Evolutionary conservation across 2,329 filamentous ascomycete species (phyloP).

Genomic region (Phialophora tarda): DNA sequence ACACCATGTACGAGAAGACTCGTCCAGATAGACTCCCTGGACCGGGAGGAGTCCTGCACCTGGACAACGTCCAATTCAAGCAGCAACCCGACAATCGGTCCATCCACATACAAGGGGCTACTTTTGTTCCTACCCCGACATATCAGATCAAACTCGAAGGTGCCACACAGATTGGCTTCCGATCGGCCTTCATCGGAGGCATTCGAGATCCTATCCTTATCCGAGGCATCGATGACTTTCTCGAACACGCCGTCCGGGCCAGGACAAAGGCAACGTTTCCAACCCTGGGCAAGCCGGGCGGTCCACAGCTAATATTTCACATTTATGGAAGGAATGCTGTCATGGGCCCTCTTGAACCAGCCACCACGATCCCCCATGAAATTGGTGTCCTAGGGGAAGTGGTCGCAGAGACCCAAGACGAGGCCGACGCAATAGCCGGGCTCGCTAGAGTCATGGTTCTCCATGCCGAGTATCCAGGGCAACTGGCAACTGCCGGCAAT

Average conservation of each 20-base stretch:
- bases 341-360: not conserved
- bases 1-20: conserved; percentile 62
- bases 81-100: conserved; percentile 49
- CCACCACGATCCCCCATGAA: not conserved
- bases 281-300: not conserved
- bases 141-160: conserved; percentile 60
- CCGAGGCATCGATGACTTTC: conserved; percentile 46
- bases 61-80: conserved; percentile 52
- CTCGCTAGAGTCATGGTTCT: not conserved
- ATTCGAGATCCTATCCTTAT: conserved; percentile 57
- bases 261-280: not conserved
- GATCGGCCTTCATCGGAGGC: conserved; percentile 55
- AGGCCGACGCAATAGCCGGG: not conserved
- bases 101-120: conserved; percentile 48
- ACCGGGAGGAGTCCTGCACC: conserved; percentile 56
- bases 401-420: not conserved
- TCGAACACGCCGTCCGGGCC: conserved; percentile 30
- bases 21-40: conserved; percentile 58
- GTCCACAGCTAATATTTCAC: not conserved
- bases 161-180: conserved; percentile 51
- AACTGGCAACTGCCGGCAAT: conserved; percentile 59
- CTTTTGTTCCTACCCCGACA: conserved; percentile 50
- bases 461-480: conserved; percentile 48
- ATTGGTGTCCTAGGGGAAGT: not conserved
- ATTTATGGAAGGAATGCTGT: conserved; percentile 3